Conservation (phyloP, 441 rosid genomes). For the Gossypium davidsonii region DNA sequence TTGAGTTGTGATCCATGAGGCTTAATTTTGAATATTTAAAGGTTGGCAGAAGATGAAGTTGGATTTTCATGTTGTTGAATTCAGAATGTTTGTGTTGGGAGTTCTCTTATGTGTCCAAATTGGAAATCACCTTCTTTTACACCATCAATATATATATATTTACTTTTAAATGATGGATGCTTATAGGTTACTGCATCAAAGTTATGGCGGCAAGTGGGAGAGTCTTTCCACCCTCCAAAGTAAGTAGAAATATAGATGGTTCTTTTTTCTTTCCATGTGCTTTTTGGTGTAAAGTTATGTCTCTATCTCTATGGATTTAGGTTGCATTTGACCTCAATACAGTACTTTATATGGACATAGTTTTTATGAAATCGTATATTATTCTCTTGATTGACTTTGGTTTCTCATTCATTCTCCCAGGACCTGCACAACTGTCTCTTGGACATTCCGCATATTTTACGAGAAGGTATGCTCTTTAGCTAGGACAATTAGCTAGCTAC, state of each 20-base stretch:
- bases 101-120: background rate
- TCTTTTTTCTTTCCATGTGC: background rate
- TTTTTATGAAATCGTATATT: constrained; percentile 2
- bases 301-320: background rate
- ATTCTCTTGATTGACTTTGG: constrained; percentile 18
- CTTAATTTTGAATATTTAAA: background rate
- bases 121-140: background rate
- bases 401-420: constrained; percentile 33
- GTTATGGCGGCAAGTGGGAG: constrained; percentile 96
- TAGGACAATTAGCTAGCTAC: constrained; percentile 8
- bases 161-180: constrained; percentile 20
- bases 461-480: constrained; percentile 57
- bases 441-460: constrained; percentile 87
- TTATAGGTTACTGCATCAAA: constrained; percentile 79
- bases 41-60: constrained; percentile 2
- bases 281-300: constrained; percentile 1
- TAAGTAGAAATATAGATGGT: constrained; percentile 24
- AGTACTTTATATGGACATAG: background rate
- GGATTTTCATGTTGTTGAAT: background rate
- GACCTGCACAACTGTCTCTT: constrained; percentile 91
- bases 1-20: background rate
- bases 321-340: background rate
- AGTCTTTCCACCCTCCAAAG: constrained; percentile 95
- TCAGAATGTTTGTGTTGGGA: background rate
- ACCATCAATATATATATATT: background rate